These are phyloP conservation scores for Meripilus lineatus DNA, from an alignment of 1,284 basidiomycete genomes.

Conservation along the genomic window DNA sequence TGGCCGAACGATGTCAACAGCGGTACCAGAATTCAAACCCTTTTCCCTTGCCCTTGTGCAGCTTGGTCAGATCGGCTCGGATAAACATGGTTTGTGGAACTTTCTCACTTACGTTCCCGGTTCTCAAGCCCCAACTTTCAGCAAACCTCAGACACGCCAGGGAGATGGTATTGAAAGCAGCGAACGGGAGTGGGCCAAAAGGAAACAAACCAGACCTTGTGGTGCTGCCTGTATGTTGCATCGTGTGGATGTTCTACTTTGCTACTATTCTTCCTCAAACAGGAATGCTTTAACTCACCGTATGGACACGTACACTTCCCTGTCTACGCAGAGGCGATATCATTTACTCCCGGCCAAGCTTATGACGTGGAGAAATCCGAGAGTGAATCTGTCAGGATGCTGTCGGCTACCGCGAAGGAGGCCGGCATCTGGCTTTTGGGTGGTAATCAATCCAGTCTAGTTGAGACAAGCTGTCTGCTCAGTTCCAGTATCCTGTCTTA, in stretches of 20 bases:
- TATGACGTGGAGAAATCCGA: constrained; percentile 56
- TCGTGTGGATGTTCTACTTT: not conserved
- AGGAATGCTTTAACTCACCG: constrained; percentile 99
- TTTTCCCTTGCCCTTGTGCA: constrained; percentile 88
- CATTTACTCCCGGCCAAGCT: constrained; percentile 45
- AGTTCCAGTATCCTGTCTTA: constrained; percentile 25
- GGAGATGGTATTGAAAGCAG: constrained; percentile 74
- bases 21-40: constrained; percentile 48
- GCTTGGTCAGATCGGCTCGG: constrained; percentile 62
- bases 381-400: constrained; percentile 80
- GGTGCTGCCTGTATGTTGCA: constrained; percentile 73
- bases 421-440: constrained; percentile 88
- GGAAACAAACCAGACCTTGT: constrained; percentile 69
- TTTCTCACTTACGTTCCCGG: not conserved
- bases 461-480: constrained; percentile 15
- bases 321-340: constrained; percentile 80
- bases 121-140: constrained; percentile 23
- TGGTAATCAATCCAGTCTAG: too few species aligned
- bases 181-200: constrained; percentile 32
- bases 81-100: constrained; percentile 46
- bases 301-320: constrained; percentile 88
- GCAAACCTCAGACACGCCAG: constrained; percentile 74
- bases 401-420: constrained; percentile 81
- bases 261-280: constrained; percentile 2
- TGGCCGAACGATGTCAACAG: constrained; percentile 22